Base-by-base conservation (phyloP, 148 eudicot genomes). In the Dianthus caryophyllus region DNA sequence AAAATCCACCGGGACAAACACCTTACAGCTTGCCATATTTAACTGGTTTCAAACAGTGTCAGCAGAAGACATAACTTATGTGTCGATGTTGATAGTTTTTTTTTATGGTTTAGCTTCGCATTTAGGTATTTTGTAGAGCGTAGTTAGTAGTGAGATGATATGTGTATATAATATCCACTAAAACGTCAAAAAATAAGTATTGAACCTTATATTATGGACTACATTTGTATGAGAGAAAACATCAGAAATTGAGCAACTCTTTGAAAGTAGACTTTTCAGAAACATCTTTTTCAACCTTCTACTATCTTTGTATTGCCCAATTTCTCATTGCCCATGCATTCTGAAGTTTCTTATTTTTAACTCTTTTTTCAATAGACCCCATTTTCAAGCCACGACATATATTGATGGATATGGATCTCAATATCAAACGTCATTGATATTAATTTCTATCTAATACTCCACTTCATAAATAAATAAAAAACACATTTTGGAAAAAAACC, bases 211-310 rank as follows among this genome's bases (percentile, higher is more conserved):
- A 22, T 58, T 58, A 58, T 10, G 30, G 2, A 30, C 20, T 20
- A 20, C 38, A 2, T 7, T n/a, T 7, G 8, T n/a, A 39, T 39
- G 18, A 38, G 6, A 22, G 22, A 22, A 22, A 49, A 62, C 50
- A 41, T 62, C 50, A 62, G 50, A 41, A 38, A 18, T 31, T 39
- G 18, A 21, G 12, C 1, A 24, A 3, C 29, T 24, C 22, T 62
- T 24, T 24, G 50, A 24, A 2, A 1, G 6, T 15, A 63, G 66
- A 24, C 52, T 63, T 43, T n/a, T 58, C 5, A 62, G 33, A 63
- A 31, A 63, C 66, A 63, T 63, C 66, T 43, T 46, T 63, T 43
- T 44, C 66, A 9, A 20, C 15, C 51, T 22, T 43, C 33, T 24
- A 26, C 25, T 43, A 30, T 46, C 33, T 22, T 22, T 44, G 52